Evolutionary conservation across 179 eudicot genomes (phyloP), one percentile per base, ranked within the genome.

Genomic region (Silene noctiflora): DNA sequence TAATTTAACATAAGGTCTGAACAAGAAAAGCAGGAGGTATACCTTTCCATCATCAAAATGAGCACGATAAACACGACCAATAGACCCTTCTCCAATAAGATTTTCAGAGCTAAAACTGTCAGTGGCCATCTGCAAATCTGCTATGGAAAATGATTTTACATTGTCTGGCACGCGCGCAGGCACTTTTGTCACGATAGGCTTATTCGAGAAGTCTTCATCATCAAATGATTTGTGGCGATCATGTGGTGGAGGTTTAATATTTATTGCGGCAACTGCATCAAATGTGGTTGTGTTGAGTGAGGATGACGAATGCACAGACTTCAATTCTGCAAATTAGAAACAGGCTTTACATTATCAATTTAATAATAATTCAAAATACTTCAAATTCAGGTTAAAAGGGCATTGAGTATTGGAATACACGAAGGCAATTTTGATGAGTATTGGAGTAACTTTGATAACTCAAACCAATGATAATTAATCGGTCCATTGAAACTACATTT

Each of bases 41-140:
- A 94, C 98, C 96, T 87, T 85, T 63, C 97, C 98, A 75, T 90
- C 91, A 79, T 88, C 88, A 76, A 91, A 87, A 78, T 87, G 85
- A 82, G 98, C 96, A 55, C 95, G 88, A 84, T 84, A 94, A 78
- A 94, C 98, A 79, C 96, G 93, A 68, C 97, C 98, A 79, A 89
- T 77, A 68, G 96, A 86, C 78, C 98, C 98, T 84, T 94, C 98
- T 31, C 97, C 97, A 63, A 94, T 59, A 67, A 92, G 91, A 76
- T 89, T 88, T 19, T 94, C 98, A 48, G 80, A 74, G 79, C 83
- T 89, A 83, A 94, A 94, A 82, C 98, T 94, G 74, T 84, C 89
- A 3, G 98, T 94, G 62, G 95, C 97, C 71, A 94, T 86, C 84
- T 94, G 98, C 79, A 94, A 84, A 77, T 94, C 98, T 61, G 98